Base-by-base conservation (phyloP, 306 rosid species). In the Cotoneaster glaucophyllus region DNA sequence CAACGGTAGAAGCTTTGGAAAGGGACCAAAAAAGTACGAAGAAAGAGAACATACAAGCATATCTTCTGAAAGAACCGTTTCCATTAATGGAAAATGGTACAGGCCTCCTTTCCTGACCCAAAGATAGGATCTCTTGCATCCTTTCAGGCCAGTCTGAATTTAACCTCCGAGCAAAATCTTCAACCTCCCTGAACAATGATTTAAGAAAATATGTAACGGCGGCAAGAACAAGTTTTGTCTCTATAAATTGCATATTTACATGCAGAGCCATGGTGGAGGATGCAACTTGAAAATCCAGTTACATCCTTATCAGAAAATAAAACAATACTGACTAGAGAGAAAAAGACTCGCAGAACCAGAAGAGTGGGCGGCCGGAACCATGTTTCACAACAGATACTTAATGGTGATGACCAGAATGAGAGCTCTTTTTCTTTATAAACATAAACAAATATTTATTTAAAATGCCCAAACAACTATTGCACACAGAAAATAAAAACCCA, bases 61-160 rank as follows among this genome's bases (percentile, higher is more conserved):
- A 89, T 85, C 90, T 80, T 43, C 69, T 73, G 8, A 78, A 58
- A 66, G 91, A 83, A 75, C 86, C 86, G 68, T 83, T 83, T 80
- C 87, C 84, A 68, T 89, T 90, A 67, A 84, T 73, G 67, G 87
- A 76, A 52, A 89, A 73, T 64, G 92, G 88, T 29, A 82, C 71
- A 28, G 80, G 86, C 74, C 85, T 88, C 87, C 92, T 85, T 74
- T 89, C 93, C 74, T 85, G 97, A 83, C 93, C 90, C 74, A 86
- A 79, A 45, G 90, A 88, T 74, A 90, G 80, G 74, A 93, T 82
- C 82, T 92, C 97, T 78, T 88, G 97, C 89, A 88, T 87, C 82
- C 93, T 88, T 81, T 87, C 92, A 34, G 88, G 91, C 98, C 97
- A 93, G 83, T 87, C 91, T 68, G 97, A 88, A 80, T 89, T 93